phyloP scores from a whole-genome alignment of 2,329 filamentous ascomycete genomes.

The Colletotrichum godetiae region DNA sequence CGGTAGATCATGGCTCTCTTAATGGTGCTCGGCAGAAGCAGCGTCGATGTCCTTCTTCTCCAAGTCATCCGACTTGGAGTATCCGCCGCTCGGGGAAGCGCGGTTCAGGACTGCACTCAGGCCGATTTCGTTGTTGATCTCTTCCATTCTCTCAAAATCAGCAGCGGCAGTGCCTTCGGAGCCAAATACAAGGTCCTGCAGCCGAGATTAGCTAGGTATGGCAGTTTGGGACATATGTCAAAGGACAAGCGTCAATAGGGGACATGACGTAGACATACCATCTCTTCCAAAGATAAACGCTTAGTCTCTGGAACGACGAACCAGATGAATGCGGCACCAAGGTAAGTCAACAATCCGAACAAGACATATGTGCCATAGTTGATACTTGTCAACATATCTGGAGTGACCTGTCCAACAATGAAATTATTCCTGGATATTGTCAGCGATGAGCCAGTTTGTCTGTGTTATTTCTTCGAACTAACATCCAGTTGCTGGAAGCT shows the following conservation, averaged over 20 bases:
- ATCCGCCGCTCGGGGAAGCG: background rate
- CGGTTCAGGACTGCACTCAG: conserved; percentile 50
- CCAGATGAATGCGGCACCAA: conserved; percentile 72
- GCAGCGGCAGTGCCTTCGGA: conserved; percentile 73
- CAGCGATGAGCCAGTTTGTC: background rate
- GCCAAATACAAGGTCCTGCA: conserved; percentile 73
- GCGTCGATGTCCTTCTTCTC: conserved; percentile 16
- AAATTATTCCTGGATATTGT: conserved; percentile 60
- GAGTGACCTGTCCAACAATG: conserved; percentile 76
- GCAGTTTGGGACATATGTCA: no score
- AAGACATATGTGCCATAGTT: conserved; percentile 79
- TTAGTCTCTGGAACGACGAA: conserved; percentile 75
- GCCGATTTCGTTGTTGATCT: conserved; percentile 78
- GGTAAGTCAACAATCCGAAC: conserved; percentile 72
- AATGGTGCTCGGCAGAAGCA: background rate
- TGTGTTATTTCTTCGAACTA: conserved; percentile 36
- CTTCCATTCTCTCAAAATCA: conserved; percentile 77
- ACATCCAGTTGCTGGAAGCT: conserved; percentile 74
- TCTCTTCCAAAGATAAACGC: conserved; percentile 71
- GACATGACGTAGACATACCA: conserved; percentile 52
- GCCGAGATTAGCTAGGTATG: background rate
- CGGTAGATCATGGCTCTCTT: background rate
- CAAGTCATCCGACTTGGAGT: background rate
- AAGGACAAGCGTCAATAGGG: background rate
- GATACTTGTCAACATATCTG: conserved; percentile 73